A percentile compares a stretch with the other conserved stretches of the same genome.
These are phyloP conservation scores for Sphaerulina populicola DNA, from an alignment of 2,329 filamentous ascomycete genomes.

Conservation along the genomic window DNA sequence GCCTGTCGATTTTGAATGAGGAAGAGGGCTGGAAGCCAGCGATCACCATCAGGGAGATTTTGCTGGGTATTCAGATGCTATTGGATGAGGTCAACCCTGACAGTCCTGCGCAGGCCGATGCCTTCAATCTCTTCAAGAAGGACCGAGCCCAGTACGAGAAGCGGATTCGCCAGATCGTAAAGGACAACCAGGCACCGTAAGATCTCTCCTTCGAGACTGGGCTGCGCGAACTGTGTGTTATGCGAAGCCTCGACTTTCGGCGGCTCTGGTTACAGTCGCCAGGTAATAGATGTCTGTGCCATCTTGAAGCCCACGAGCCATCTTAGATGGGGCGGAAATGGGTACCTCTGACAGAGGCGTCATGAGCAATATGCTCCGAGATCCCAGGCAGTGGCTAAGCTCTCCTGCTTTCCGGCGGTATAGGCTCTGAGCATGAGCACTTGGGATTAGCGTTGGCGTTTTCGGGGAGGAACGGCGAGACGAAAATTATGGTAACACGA, in stretches of 20 bases:
- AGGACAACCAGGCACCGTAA: constrained; percentile 69
- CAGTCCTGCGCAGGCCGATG: constrained; percentile 91
- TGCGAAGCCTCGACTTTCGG: too few relatives aligned
- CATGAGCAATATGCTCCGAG: background rate
- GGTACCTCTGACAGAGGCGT: too few relatives aligned
- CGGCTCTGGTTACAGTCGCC: too few relatives aligned
- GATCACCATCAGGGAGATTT: constrained; percentile 96
- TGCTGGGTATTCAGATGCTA: constrained; percentile 90
- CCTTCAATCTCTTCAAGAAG: constrained; percentile 93
- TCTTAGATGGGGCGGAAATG: too few relatives aligned
- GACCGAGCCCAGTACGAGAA: constrained; percentile 80
- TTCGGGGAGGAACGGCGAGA: background rate
- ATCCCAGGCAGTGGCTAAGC: background rate
- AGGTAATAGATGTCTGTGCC: too few relatives aligned
- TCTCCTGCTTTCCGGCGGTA: background rate
- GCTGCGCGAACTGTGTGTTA: too few relatives aligned
- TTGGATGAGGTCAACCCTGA: constrained; percentile 96
- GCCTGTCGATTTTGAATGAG: constrained; percentile 93
- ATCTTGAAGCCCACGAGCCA: too few relatives aligned
- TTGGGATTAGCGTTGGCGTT: constrained; percentile 9
- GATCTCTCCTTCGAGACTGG: background rate
- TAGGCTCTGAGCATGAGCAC: background rate
- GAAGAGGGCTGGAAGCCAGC: constrained; percentile 98
- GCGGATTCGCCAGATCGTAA: constrained; percentile 76
- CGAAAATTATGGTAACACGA: background rate